Conservation (phyloP, 371 early-diverging fungal species). For the Mortierella sp. region DNA sequence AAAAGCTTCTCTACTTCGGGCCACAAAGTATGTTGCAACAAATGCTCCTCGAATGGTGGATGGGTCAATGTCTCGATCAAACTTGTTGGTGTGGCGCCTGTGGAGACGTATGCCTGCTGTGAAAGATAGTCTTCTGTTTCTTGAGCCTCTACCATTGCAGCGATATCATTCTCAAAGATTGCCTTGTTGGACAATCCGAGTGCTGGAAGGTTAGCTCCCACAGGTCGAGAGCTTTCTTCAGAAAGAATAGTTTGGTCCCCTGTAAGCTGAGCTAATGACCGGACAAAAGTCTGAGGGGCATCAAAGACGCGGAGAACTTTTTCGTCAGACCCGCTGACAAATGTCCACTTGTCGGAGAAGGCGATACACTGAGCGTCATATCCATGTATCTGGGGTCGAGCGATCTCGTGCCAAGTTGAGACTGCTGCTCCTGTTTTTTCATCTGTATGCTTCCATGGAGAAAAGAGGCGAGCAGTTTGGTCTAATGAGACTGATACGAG, state of each 20-base stretch:
- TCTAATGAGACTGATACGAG: conserved; percentile 86
- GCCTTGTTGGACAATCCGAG: conserved; percentile 97
- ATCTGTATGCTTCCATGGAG: conserved; percentile 71
- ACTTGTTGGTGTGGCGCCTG: conserved; percentile 67
- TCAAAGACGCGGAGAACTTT: conserved; percentile 94
- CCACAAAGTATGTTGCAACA: conserved; percentile 95
- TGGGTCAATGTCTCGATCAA: conserved; percentile 65
- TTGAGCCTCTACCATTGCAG: conserved; percentile 60
- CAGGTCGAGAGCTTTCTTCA: conserved; percentile 70
- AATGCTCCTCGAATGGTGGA: conserved; percentile 92
- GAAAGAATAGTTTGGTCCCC: conserved; percentile 58
- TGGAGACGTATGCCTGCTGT: conserved; percentile 64
- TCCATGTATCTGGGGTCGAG: conserved; percentile 97
- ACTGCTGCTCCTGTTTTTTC: conserved; percentile 26
- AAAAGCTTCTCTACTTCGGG: conserved; percentile 96
- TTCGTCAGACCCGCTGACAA: conserved; percentile 95
- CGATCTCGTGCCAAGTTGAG: conserved; percentile 92
- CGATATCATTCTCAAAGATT: conserved; percentile 70
- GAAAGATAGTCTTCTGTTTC: conserved; percentile 63
- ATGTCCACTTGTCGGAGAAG: conserved; percentile 80
- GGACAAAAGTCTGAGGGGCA: conserved; percentile 86
- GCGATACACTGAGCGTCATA: conserved; percentile 92
- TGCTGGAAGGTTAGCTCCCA: conserved; percentile 90
- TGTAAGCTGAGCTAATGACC: conserved; percentile 69
- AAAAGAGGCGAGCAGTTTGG: conserved; percentile 90